Evolutionary conservation across 177 flowering plant genomes (phyloP), one percentile per base, ranked within the genome.

Genomic region (Vitis hybrid): DNA sequence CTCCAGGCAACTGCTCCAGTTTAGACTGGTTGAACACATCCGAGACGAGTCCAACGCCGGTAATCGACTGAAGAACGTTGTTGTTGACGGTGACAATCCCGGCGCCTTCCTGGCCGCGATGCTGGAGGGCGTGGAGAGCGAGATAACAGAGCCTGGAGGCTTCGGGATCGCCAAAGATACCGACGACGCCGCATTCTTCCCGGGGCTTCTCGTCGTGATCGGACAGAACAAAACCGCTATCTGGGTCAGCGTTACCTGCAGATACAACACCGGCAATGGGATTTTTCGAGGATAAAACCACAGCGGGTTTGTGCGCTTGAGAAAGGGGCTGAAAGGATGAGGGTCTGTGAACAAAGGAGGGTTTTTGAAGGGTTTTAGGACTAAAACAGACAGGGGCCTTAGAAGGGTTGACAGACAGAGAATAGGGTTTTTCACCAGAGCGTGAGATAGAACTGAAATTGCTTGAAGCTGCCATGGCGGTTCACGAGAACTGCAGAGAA

Each of bases 31-130:
- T 88, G 78, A 93, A 93, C 27, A 93, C 95, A n/a, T 93, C 98
- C 24, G 96, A 84, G 24, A 92, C 97, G 13, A 93, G 79, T 12
- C 97, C 98, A 15, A 90, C 85, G 24, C 96, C 97, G 14, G 97
- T 92, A 41, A 90, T 65, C 4, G 96, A 84, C 3, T 86, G 85
- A 30, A 89, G 82, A 11, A 89, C 84, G 46, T 76, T 71, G 49
- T 88, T 69, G 65, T 81, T 58, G 9, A 85, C 91, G 2, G 90
- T 35, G 2, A 93, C 98, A 57, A 93, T 93, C 3, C 98, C 98
- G 10, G 98, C 98, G 20, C 98, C 98, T 79, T 93, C 98, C 65
- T 93, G 98, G 46, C 97, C 97, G 2, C 98, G 87, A 75, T 93
- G 98, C 70, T 93, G 98, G 32, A 92, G 87, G 1, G 98, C 90